Evolutionary conservation across 768 basidiomycete genomes (phyloP).

Genomic region (Boletus rubropictus): DNA sequence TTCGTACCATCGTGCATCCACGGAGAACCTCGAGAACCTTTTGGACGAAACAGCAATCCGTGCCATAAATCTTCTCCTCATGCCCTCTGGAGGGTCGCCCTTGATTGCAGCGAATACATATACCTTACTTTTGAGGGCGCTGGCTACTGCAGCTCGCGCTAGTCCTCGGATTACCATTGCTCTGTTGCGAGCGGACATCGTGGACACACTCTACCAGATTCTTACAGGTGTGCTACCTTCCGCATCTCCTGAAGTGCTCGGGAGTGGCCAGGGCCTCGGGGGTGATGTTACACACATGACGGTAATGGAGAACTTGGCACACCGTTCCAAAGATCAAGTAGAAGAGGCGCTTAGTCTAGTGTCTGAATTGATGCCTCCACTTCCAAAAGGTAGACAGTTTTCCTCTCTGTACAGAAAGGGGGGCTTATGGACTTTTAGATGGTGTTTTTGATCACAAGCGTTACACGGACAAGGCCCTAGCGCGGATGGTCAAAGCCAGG

Average conservation of each 20-base stretch:
- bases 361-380: constrained; percentile 87
- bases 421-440: constrained; percentile 42
- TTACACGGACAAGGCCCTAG: constrained; percentile 83
- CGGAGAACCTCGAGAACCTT: constrained; percentile 81
- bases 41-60: constrained; percentile 74
- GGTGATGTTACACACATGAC: constrained; percentile 94
- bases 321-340: constrained; percentile 94
- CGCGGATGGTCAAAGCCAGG: constrained; percentile 72
- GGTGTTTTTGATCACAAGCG: constrained; percentile 91
- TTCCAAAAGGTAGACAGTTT: constrained; percentile 69
- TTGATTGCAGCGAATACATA: constrained; percentile 83
- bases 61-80: constrained; percentile 79
- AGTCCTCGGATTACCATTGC: constrained; percentile 84
- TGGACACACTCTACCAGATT: constrained; percentile 89
- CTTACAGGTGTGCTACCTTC: constrained; percentile 91
- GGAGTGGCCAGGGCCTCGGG: constrained; percentile 68
- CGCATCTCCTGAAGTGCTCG: constrained; percentile 44
- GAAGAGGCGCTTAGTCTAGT: constrained; percentile 89
- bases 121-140: constrained; percentile 77
- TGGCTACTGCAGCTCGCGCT: constrained; percentile 82
- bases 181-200: constrained; percentile 87
- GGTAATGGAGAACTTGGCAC: constrained; percentile 95
- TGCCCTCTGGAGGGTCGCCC: constrained; percentile 83
- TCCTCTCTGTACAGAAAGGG: background rate
- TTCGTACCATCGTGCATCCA: constrained; percentile 78